Conservation (phyloP, 176 grass and related monocot genomes). For the Oryza rufipogon region DNA sequence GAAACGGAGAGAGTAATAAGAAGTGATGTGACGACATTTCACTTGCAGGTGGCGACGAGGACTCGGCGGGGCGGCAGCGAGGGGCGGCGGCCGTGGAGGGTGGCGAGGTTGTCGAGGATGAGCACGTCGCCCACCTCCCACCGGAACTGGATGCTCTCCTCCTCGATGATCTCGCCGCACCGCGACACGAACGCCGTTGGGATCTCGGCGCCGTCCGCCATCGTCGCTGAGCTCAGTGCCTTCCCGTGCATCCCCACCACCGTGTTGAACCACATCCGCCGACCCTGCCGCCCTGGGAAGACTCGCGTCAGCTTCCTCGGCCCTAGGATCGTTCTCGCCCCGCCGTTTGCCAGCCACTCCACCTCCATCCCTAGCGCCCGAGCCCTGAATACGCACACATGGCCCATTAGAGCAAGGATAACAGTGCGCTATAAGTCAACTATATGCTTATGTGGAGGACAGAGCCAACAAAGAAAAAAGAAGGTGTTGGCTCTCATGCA, state of each 20-base stretch:
- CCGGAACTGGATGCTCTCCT: slow-evolving; percentile 80
- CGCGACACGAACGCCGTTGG: slow-evolving; percentile 50
- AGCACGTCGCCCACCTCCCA: slow-evolving; percentile 74
- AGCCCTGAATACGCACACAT: slow-evolving; percentile 1
- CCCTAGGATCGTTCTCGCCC: slow-evolving; percentile 42
- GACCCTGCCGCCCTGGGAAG: slow-evolving; percentile 40
- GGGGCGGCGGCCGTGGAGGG: slow-evolving; percentile 56
- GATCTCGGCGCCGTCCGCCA: slow-evolving; percentile 60
- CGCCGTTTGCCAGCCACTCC: slow-evolving; percentile 58
- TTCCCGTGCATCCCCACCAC: slow-evolving; percentile 71
- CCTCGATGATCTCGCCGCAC: slow-evolving; percentile 77
- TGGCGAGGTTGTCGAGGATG: slow-evolving; percentile 66
- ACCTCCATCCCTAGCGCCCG: slow-evolving; percentile 62
- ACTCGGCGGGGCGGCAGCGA: slow-evolving; percentile 63
- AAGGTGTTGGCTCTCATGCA: too few relatives aligned
- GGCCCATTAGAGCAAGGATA: too few relatives aligned
- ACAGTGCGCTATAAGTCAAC: too few relatives aligned
- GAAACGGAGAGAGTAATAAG: too few relatives aligned
- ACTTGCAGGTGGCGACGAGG: slow-evolving; percentile 82
- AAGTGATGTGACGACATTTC: background rate
- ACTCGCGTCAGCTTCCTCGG: slow-evolving; percentile 54
- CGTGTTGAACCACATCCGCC: slow-evolving; percentile 78
- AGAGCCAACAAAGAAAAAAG: too few relatives aligned
- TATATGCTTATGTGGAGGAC: too few relatives aligned
- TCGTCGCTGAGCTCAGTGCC: slow-evolving; percentile 57